A percentile compares a stretch with the other conserved stretches of the same genome.
Conservation (phyloP, 2,329 filamentous ascomycete species). For the Alternaria infectoria region DNA sequence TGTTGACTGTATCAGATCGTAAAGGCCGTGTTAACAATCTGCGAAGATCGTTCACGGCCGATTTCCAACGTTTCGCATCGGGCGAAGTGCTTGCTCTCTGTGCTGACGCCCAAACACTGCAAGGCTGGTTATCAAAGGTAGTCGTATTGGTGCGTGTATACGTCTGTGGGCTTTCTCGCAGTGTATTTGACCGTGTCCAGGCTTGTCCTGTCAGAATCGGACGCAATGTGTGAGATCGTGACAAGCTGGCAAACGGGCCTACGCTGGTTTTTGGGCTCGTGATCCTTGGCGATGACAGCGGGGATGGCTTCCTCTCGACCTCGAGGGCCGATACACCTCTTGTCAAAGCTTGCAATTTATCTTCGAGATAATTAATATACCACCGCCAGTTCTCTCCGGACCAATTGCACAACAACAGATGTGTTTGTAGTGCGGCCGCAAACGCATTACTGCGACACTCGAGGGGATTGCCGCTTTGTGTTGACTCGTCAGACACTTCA, state of each 20-base stretch:
- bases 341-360: conserved; percentile 31
- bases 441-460: conserved; percentile 15
- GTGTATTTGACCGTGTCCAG: not conserved
- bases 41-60: not conserved
- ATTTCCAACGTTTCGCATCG: not conserved
- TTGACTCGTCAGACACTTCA: conserved; percentile 8
- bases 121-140: too few relatives aligned
- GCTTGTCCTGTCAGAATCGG: not conserved
- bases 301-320: conserved; percentile 12
- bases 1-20: not conserved
- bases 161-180: not conserved
- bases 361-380: conserved; percentile 50
- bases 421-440: conserved; percentile 34
- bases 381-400: conserved; percentile 52
- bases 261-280: not conserved
- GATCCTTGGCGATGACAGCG: not conserved
- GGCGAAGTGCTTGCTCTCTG: too few relatives aligned
- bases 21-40: accelerated
- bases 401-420: conserved; percentile 48
- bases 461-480: not conserved
- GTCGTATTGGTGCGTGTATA: too few relatives aligned
- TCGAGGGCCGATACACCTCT: conserved; percentile 8
- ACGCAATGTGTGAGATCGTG: not conserved
- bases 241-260: not conserved
- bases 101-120: too few relatives aligned